These are phyloP conservation scores for Thelonectria rubi DNA, from an alignment of 2,329 filamentous ascomycete genomes.

Conservation along the genomic window DNA sequence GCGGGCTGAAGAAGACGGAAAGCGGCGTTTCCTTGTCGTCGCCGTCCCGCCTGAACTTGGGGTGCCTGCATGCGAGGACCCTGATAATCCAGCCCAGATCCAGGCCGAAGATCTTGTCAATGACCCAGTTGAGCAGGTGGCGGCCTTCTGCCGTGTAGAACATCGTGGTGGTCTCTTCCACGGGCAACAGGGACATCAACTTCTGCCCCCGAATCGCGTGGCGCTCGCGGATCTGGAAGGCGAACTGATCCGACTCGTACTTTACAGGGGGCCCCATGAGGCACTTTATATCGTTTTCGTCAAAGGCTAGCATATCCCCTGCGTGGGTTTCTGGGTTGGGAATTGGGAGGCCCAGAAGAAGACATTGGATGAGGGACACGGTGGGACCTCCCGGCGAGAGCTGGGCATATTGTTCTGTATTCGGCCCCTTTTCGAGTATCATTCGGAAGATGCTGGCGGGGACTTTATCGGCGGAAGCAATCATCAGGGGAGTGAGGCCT, in stretches of 20 bases:
- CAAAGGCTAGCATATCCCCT: background rate
- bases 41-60: background rate
- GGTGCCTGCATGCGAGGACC: background rate
- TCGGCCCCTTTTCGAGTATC: background rate
- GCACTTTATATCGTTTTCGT: background rate
- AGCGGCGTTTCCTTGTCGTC: background rate
- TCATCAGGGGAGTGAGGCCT: conserved; percentile 21
- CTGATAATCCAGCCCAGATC: conserved; percentile 7
- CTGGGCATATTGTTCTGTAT: background rate
- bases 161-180: background rate
- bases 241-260: background rate
- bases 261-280: background rate
- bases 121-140: conserved; percentile 14
- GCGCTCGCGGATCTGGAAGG: background rate
- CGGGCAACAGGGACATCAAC: background rate
- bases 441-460: background rate
- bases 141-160: background rate
- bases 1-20: conserved; percentile 2
- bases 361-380: conserved; percentile 15
- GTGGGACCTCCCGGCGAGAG: background rate
- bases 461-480: conserved; percentile 17
- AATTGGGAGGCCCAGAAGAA: conserved; percentile 7
- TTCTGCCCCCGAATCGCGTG: background rate
- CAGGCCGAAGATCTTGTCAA: conserved; percentile 5
- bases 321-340: background rate